These are phyloP conservation scores for Colletotrichum gloeosporioides DNA, from an alignment of 2,329 filamentous ascomycete genomes.

Conservation along the genomic window DNA sequence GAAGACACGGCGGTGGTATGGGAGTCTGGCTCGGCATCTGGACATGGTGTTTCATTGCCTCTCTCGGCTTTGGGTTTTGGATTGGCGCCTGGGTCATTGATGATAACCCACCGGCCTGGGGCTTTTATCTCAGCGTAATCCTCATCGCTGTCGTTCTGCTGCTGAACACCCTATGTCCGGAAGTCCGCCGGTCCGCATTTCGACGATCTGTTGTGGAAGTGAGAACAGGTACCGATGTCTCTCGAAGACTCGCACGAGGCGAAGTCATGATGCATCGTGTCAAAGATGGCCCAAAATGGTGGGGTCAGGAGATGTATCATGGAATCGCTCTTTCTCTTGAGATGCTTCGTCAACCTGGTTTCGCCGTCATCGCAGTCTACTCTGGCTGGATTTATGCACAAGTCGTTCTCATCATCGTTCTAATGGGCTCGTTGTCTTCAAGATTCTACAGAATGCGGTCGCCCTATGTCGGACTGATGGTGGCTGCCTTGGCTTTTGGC, in stretches of 20 bases:
- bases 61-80: conserved; percentile 74
- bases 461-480: conserved; percentile 69
- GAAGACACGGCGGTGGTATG: conserved; percentile 78
- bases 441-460: conserved; percentile 69
- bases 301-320: conserved; percentile 78
- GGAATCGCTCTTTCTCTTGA: conserved; percentile 69
- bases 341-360: conserved; percentile 78
- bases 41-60: conserved; percentile 79
- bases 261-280: conserved; percentile 80
- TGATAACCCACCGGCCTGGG: conserved; percentile 69
- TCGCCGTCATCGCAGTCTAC: conserved; percentile 75
- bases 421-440: conserved; percentile 75
- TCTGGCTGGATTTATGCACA: conserved; percentile 81
- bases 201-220: conserved; percentile 73
- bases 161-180: conserved; percentile 74
- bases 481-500: conserved; percentile 70
- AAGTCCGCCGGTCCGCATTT: conserved; percentile 73
- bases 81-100: conserved; percentile 75
- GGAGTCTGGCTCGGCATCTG: conserved; percentile 81
- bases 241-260: conserved; percentile 68
- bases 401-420: conserved; percentile 73
- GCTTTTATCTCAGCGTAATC: conserved; percentile 76
- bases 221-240: conserved; percentile 55
- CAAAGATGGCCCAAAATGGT: conserved; percentile 75
- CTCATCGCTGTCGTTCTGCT: conserved; percentile 69